phyloP scores from a whole-genome alignment of 2,329 filamentous ascomycete species.

The Epichloe gansuensis region DNA sequence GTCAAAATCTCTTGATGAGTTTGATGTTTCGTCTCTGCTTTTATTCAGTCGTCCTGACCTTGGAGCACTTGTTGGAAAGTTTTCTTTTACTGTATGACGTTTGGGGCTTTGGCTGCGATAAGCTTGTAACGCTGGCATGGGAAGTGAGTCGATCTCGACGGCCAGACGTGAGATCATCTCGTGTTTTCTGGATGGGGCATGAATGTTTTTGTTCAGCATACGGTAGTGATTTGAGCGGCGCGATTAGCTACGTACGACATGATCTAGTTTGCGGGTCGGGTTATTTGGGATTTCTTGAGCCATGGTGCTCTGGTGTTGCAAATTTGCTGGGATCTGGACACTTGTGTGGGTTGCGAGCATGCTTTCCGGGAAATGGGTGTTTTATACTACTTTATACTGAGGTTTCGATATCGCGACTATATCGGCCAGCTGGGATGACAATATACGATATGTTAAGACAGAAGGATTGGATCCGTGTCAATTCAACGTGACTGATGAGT shows the following conservation, averaged over 20 bases:
- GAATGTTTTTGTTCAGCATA: slow-evolving; percentile 14
- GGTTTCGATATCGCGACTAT: slow-evolving; percentile 19
- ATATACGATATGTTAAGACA: slow-evolving; percentile 24
- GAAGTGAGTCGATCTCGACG: slow-evolving; percentile 2
- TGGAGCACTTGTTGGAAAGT: slow-evolving; percentile 10
- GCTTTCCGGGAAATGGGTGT: slow-evolving; percentile 21
- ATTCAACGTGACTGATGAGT: too few relatives aligned
- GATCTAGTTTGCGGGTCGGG: slow-evolving; percentile 20
- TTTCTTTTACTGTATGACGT: slow-evolving; percentile 11
- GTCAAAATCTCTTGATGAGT: slow-evolving; percentile 17
- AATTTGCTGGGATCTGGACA: slow-evolving; percentile 14
- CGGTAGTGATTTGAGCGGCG: slow-evolving; percentile 16
- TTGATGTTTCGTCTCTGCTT: slow-evolving; percentile 16
- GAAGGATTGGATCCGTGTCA: too few relatives aligned
- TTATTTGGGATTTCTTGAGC: slow-evolving; percentile 19
- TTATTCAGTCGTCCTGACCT: neutral
- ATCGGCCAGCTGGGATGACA: slow-evolving; percentile 21
- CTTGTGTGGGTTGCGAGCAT: slow-evolving; percentile 18
- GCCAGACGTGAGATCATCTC: slow-evolving; percentile 9
- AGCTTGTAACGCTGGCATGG: slow-evolving; percentile 7
- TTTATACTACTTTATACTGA: slow-evolving; percentile 10
- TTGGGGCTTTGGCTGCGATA: neutral
- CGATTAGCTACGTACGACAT: slow-evolving; percentile 18
- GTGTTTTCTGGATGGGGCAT: slow-evolving; percentile 11
- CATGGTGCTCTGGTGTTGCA: slow-evolving; percentile 24